Evolutionary conservation across 768 basidiomycete species (phyloP), one percentile per base, ranked within the genome.

Genomic region (Tricholoma sp.): DNA sequence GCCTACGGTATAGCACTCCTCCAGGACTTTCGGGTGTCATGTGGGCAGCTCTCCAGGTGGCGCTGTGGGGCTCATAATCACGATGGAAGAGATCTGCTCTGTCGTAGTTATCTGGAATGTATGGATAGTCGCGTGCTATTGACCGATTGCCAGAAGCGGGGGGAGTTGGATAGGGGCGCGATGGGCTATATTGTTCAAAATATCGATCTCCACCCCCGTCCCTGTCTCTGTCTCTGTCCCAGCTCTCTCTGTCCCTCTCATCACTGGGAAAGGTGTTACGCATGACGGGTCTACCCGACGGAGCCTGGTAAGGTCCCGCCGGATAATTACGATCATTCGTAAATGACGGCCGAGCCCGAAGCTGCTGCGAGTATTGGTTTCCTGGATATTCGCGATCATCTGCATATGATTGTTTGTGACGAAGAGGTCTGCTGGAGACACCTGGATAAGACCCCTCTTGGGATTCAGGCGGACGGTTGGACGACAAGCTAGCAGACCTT

Each of bases 191-290:
- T 11, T 57, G 53, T 28, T 62, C 54, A 33, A 50, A 52, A 28
- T 52, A 45, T 20, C 45, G 53, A 18, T 62, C 63, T n/a, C 8
- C 24, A 24, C 24, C 45, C 45, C 45, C 28, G 12, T 47, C 47
- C 29, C 44, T 28, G 2, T 28, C 44, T 24, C 44, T 45, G 6
- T 45, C 44, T 13, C 44, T 45, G 1, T 37, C 36, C 24, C 24
- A 24, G 24, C 4, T 24, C 24, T 24, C 24, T 24, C 24, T 24
- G 24, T 45, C 44, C 20, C 62, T 61, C 32, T 65, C 66, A 34
- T 59, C 63, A 54, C 57, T 63, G 52, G 42, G 55, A 49, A 70
- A 70, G 17, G 70, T 18, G 50, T 69, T 68, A 10, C 62, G 56
- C 42, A 63, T 64, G 32, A 66, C 54, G 44, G 66, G 50, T 24